Evolutionary conservation across 495 filamentous ascomycete genomes (phyloP).

Genomic region (Xeromyces bisporus): DNA sequence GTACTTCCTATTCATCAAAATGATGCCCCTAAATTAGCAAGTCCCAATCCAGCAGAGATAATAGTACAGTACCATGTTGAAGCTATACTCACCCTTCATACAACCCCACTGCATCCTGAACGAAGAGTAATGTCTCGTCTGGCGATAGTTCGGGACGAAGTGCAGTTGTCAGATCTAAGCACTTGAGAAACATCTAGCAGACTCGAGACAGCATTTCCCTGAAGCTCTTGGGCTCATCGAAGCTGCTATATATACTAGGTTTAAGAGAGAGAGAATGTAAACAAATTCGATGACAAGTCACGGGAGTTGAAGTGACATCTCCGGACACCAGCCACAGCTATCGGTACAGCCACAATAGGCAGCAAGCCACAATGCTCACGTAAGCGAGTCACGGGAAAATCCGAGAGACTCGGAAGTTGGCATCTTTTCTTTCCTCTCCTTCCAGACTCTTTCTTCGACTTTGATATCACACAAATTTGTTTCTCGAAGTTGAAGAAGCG

Average conservation of each 20-base stretch:
- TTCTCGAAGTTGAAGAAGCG: no score
- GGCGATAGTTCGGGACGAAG: constrained; percentile 77
- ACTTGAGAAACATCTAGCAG: constrained; percentile 85
- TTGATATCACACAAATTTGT: neutral
- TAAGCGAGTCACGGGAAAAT: neutral
- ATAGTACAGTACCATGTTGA: neutral
- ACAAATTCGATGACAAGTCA: no score
- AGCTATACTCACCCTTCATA: constrained; percentile 63
- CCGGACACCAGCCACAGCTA: neutral
- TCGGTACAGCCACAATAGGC: neutral
- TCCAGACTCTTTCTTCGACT: constrained; percentile 1
- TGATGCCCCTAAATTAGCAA: constrained; percentile 23
- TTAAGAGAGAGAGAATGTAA: neutral
- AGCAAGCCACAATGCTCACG: no score
- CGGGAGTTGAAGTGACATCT: neutral
- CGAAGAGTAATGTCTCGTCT: constrained; percentile 82
- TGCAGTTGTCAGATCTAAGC: constrained; percentile 85
- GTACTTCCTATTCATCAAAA: no score
- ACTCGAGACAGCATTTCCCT: constrained; percentile 22
- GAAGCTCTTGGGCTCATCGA: neutral
- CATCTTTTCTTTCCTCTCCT: neutral
- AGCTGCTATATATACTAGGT: neutral
- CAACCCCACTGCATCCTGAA: constrained; percentile 90
- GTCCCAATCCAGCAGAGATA: neutral
- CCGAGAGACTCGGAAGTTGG: no score